phyloP scores from a whole-genome alignment of 768 basidiomycete species.

The Tubosaeta brunneosetosa region DNA sequence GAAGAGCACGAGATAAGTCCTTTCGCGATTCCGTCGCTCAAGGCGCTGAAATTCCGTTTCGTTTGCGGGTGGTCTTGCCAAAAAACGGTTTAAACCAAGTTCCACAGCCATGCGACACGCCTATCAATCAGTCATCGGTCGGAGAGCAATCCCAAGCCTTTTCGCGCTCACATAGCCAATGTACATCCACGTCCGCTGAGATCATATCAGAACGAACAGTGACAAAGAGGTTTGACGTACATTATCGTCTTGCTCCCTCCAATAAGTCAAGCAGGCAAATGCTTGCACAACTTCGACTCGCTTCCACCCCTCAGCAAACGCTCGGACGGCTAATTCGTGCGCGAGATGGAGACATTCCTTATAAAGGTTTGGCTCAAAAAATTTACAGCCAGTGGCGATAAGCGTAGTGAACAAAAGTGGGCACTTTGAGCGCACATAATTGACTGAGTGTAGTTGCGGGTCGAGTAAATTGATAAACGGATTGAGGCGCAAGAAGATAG shows the following conservation, averaged over 20 bases:
- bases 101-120: constrained; percentile 88
- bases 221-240: constrained; percentile 35
- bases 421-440: constrained; percentile 74
- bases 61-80: constrained; percentile 46
- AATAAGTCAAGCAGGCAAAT: constrained; percentile 84
- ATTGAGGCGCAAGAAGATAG: constrained; percentile 78
- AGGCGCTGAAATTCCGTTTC: constrained; percentile 64
- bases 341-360: constrained; percentile 67
- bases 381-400: constrained; percentile 81
- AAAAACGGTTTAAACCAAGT: constrained; percentile 70
- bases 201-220: constrained; percentile 12
- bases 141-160: neutral
- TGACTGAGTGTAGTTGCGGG: constrained; percentile 74
- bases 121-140: constrained; percentile 31
- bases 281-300: constrained; percentile 86
- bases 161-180: constrained; percentile 68
- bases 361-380: constrained; percentile 68
- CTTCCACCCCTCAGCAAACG: constrained; percentile 76
- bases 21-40: constrained; percentile 80
- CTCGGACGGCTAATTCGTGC: constrained; percentile 67
- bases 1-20: constrained; percentile 81
- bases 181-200: constrained; percentile 78
- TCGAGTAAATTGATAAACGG: constrained; percentile 89
- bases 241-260: constrained; percentile 84
- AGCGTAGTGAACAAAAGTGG: constrained; percentile 83